These are phyloP conservation scores for Kitagawia praeruptora DNA, from an alignment of 129 eudicot species.

Conservation along the genomic window DNA sequence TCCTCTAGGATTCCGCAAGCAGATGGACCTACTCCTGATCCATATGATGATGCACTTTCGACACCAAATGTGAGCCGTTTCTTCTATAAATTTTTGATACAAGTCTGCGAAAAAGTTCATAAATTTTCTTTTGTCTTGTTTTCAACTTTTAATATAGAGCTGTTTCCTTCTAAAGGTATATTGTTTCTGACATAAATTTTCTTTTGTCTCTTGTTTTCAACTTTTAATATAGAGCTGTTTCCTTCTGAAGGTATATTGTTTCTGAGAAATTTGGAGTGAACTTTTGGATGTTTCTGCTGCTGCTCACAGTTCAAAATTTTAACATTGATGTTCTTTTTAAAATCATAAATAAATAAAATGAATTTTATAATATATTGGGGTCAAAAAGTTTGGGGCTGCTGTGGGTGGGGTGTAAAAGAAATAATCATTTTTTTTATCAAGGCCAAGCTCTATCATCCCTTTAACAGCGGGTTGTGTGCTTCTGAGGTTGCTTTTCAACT, in stretches of 20 bases:
- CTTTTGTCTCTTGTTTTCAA: background rate
- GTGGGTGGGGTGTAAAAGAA: background rate
- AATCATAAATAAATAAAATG: background rate
- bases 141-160: background rate
- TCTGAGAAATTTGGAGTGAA: background rate
- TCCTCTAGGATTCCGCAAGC: conserved; percentile 71
- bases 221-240: background rate
- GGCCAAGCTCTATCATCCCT: background rate
- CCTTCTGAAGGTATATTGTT: background rate
- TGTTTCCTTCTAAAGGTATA: background rate
- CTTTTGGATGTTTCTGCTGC: background rate
- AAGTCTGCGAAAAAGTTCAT: conserved; percentile 1
- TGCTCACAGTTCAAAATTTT: background rate
- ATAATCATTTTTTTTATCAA: background rate
- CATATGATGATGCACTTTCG: conserved; percentile 92
- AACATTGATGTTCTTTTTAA: background rate
- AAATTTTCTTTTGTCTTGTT: background rate
- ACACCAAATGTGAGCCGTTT: conserved; percentile 72
- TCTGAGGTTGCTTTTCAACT: background rate
- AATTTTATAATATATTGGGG: background rate
- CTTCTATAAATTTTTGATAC: background rate
- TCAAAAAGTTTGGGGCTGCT: background rate
- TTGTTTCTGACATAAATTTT: background rate
- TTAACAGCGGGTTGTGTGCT: background rate
- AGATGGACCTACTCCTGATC: conserved; percentile 95